A percentile compares a stretch with the other conserved stretches of the same genome.
Conservation (phyloP, 306 rosid species). For the Quercus glauca region DNA sequence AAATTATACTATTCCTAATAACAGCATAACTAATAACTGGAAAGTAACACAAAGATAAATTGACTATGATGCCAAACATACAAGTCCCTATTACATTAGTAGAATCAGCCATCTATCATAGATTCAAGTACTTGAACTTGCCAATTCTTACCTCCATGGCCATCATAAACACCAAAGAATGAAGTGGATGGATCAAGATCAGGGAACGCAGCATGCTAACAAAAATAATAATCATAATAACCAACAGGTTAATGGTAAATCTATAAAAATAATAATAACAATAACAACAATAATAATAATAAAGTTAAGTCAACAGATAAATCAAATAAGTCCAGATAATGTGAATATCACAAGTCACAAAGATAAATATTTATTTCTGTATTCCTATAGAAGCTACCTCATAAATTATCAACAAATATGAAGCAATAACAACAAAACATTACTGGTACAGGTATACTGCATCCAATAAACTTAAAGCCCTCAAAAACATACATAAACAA, state of each 20-base stretch:
- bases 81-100: conserved; percentile 9
- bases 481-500: too few species aligned
- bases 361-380: neutral
- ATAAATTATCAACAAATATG: neutral
- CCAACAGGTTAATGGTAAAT: conserved; percentile 12
- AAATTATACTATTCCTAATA: neutral
- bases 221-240: conserved; percentile 18
- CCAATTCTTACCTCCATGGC: conserved; percentile 89
- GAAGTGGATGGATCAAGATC: conserved; percentile 85
- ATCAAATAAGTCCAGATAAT: neutral
- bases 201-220: conserved; percentile 93
- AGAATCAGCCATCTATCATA: conserved; percentile 14
- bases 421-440: too few species aligned
- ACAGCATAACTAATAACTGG: neutral
- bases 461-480: too few species aligned
- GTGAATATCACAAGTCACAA: neutral
- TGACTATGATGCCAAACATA: neutral
- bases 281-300: neutral
- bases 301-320: conserved; percentile 13
- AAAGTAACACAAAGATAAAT: neutral
- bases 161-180: conserved; percentile 96
- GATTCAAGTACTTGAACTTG: conserved; percentile 12
- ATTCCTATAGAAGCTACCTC: neutral
- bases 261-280: neutral
- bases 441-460: too few species aligned